Evolutionary conservation across 139 green algal species (phyloP).

Genomic region (Coelastrella sp.): DNA sequence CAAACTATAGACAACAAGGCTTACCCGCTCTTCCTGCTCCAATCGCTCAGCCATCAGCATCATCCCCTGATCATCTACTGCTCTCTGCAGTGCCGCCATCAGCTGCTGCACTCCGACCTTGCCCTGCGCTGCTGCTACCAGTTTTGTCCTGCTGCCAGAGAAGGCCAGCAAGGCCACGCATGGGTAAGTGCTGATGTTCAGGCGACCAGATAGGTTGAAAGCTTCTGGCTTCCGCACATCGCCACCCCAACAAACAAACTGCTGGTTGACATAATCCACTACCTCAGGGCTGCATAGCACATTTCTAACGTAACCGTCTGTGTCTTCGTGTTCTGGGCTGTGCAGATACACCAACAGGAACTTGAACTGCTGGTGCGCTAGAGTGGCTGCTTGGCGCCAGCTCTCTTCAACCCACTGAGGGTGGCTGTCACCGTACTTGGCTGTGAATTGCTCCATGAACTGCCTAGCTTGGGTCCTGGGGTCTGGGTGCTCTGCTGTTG

Average conservation of each 20-base stretch:
- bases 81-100: constrained; percentile 52
- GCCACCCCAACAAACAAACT: constrained; percentile 80
- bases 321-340: constrained; percentile 75
- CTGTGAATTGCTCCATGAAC: constrained; percentile 56
- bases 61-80: constrained; percentile 64
- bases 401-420: constrained; percentile 52
- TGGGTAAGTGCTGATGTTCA: constrained; percentile 75
- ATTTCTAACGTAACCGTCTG: constrained; percentile 66
- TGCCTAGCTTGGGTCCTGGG: constrained; percentile 42
- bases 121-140: constrained; percentile 65
- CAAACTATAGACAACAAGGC: not conserved
- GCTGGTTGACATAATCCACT: constrained; percentile 66
- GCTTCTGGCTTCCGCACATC: constrained; percentile 73
- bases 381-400: constrained; percentile 49
- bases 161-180: constrained; percentile 75
- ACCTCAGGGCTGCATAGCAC: constrained; percentile 72
- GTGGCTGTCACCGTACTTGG: constrained; percentile 53
- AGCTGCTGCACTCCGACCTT: constrained; percentile 44
- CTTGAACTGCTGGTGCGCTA: constrained; percentile 73
- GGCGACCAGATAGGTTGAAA: constrained; percentile 52
- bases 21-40: constrained; percentile 72
- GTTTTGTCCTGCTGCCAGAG: constrained; percentile 61
- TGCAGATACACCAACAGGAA: constrained; percentile 91
- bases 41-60: constrained; percentile 70
- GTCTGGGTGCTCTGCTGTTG: constrained; percentile 29